A percentile compares a stretch with the other conserved stretches of the same genome.
Evolutionary conservation across 225 moss, liverwort and hornwort species (phyloP).

Genomic region (Pleurozium schreberi): DNA sequence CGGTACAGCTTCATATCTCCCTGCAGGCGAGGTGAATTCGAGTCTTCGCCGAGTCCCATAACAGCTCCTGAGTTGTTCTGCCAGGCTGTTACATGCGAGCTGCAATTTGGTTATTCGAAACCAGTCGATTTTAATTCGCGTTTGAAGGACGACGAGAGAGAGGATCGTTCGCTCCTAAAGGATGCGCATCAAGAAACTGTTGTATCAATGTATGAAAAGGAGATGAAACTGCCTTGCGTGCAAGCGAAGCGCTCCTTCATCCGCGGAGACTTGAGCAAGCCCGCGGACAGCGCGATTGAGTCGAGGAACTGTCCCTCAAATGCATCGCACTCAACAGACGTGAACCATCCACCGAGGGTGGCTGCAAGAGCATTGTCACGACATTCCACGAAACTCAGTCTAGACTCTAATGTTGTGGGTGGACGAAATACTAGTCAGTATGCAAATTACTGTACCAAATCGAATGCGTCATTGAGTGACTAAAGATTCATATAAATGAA

Average conservation of each 20-base stretch:
- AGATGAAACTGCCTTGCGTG: not conserved
- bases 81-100: not conserved
- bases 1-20: not conserved
- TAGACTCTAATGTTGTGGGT: not conserved
- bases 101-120: not conserved
- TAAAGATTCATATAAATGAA: not conserved
- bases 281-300: not conserved
- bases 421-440: not conserved
- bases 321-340: not conserved
- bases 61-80: slow-evolving; percentile 2
- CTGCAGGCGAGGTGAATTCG: not conserved
- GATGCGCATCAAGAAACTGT: not conserved
- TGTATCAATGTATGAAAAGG: not conserved
- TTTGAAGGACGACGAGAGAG: not conserved
- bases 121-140: not conserved
- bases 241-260: not conserved
- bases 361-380: slow-evolving; percentile 36
- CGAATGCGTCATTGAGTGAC: not conserved
- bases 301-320: not conserved
- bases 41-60: not conserved
- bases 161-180: not conserved
- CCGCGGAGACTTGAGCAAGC: not conserved
- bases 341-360: slow-evolving; percentile 22
- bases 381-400: slow-evolving; percentile 16
- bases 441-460: no score